Conservation (phyloP, 2,329 filamentous ascomycete genomes). For the Colletotrichum sublineola region DNA sequence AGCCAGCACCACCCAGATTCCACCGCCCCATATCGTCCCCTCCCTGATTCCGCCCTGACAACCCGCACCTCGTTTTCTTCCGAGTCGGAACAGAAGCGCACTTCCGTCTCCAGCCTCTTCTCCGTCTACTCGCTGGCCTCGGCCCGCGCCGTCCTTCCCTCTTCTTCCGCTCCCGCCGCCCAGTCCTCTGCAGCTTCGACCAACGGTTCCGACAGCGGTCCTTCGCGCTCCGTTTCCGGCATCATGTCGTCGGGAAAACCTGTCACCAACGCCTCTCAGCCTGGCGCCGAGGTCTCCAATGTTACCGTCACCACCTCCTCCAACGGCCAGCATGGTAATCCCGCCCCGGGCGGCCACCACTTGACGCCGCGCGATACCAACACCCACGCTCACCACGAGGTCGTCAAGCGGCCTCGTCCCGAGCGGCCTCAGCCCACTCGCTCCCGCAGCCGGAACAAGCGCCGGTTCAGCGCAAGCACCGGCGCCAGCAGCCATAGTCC, state of each 20-base stretch:
- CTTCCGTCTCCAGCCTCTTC: conserved; percentile 81
- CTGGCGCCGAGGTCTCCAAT: conserved; percentile 65
- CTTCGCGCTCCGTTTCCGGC: conserved; percentile 59
- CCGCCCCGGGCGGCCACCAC: conserved; percentile 59
- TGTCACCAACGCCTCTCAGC: conserved; percentile 57
- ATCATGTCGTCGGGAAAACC: conserved; percentile 62
- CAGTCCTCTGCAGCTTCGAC: conserved; percentile 66
- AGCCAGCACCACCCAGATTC: conserved; percentile 45
- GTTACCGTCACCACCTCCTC: conserved; percentile 68
- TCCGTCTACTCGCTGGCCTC: conserved; percentile 80
- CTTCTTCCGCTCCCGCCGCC: conserved; percentile 69
- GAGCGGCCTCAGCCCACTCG: conserved; percentile 64
- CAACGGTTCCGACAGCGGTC: conserved; percentile 64
- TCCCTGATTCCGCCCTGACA: conserved; percentile 64
- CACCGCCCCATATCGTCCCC: conserved; percentile 49
- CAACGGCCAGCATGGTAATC: conserved; percentile 51
- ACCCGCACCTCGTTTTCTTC: conserved; percentile 64
- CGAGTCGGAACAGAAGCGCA: conserved; percentile 70
- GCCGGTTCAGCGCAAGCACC: conserved; percentile 85
- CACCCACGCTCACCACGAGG: conserved; percentile 54
- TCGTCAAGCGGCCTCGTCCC: conserved; percentile 52
- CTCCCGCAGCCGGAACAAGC: conserved; percentile 77
- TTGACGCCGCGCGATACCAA: conserved; percentile 58
- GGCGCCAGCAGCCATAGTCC: conserved; percentile 85
- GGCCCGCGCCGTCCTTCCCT: conserved; percentile 60